These are phyloP conservation scores for Penicillium egyptiacum DNA, from an alignment of 495 filamentous ascomycete species.

Conservation along the genomic window DNA sequence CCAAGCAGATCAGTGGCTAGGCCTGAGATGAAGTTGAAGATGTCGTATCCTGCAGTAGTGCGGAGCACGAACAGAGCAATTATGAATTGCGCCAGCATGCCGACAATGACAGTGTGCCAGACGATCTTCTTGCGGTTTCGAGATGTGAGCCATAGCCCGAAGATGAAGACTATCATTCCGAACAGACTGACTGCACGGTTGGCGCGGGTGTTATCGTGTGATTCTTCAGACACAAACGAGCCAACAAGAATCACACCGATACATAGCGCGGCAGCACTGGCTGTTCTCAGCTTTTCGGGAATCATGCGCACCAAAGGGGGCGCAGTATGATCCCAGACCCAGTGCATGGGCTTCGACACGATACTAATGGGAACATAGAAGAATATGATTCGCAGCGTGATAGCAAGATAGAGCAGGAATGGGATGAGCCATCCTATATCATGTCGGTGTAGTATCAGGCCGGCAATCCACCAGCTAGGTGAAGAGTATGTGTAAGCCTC, in stretches of 20 bases:
- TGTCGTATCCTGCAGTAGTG: slow-evolving; percentile 73
- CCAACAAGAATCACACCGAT: slow-evolving; percentile 74
- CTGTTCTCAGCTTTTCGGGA: slow-evolving; percentile 62
- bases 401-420: slow-evolving; percentile 75
- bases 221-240: slow-evolving; percentile 67
- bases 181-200: slow-evolving; percentile 80
- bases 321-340: slow-evolving; percentile 64
- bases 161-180: slow-evolving; percentile 72
- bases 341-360: slow-evolving; percentile 62
- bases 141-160: slow-evolving; percentile 65
- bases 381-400: slow-evolving; percentile 71
- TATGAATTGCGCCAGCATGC: slow-evolving; percentile 86
- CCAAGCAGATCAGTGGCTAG: slow-evolving; percentile 68
- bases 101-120: slow-evolving; percentile 79
- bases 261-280: slow-evolving; percentile 56
- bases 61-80: slow-evolving; percentile 84
- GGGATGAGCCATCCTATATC: slow-evolving; percentile 82
- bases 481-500: slow-evolving; percentile 15
- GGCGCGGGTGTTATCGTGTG: slow-evolving; percentile 70
- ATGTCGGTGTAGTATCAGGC: slow-evolving; percentile 68
- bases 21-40: slow-evolving; percentile 80
- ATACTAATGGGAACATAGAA: slow-evolving; percentile 69
- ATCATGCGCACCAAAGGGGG: slow-evolving; percentile 51
- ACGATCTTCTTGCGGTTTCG: slow-evolving; percentile 59
- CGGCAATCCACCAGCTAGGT: slow-evolving; percentile 83